phyloP scores from a whole-genome alignment of 345 rosid genomes.

The Eucalyptus sideroxylon region DNA sequence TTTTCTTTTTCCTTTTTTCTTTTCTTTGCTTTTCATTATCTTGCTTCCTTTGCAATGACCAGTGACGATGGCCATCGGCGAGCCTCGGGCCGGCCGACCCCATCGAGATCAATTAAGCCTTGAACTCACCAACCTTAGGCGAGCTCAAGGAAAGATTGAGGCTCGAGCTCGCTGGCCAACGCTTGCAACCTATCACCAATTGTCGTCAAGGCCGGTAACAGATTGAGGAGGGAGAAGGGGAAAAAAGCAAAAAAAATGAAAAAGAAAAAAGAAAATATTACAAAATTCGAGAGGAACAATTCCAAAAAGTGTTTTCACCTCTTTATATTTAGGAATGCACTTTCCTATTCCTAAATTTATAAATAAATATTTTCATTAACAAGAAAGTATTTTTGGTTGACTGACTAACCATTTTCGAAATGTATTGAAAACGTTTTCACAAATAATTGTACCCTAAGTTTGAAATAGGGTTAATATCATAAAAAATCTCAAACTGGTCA shows the following conservation, averaged over 20 bases:
- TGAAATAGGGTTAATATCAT: too few relatives aligned
- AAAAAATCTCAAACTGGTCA: fast-evolving
- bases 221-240: fast-evolving
- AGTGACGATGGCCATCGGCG: fast-evolving
- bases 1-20: too few relatives aligned
- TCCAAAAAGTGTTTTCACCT: too few relatives aligned
- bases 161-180: fast-evolving
- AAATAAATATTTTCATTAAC: fast-evolving
- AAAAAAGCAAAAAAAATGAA: too few relatives aligned
- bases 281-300: too few relatives aligned
- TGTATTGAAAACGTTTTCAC: fast-evolving
- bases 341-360: too few relatives aligned
- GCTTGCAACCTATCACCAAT: too few relatives aligned
- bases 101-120: fast-evolving
- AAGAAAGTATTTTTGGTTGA: fast-evolving
- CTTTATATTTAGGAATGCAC: too few relatives aligned
- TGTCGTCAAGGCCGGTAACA: fast-evolving
- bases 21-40: too few relatives aligned
- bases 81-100: fast-evolving
- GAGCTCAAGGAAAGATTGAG: too few relatives aligned
- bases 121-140: fast-evolving
- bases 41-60: fast-evolving
- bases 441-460: fast-evolving
- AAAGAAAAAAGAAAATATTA: too few relatives aligned
- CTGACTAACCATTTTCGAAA: fast-evolving